These are phyloP conservation scores for Dipteronia dyeriana DNA, from an alignment of 345 rosid genomes.

Conservation along the genomic window DNA sequence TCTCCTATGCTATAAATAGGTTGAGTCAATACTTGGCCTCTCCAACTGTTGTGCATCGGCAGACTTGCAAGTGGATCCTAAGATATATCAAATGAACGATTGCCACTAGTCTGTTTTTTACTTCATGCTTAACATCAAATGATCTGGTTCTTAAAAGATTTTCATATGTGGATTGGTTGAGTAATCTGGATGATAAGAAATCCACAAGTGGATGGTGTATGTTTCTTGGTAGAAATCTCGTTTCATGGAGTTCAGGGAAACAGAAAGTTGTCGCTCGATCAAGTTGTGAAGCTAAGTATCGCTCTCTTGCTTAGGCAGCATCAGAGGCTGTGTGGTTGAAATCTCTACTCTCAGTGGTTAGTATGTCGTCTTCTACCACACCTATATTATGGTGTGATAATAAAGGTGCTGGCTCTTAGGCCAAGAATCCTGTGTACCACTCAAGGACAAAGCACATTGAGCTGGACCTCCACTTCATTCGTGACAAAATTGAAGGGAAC, in stretches of 20 bases:
- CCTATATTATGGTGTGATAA: neutral
- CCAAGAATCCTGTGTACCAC: neutral
- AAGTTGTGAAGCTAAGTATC: neutral
- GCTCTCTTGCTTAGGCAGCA: neutral
- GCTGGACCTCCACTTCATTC: neutral
- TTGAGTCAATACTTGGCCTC: neutral
- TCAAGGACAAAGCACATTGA: neutral
- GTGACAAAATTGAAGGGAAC: neutral
- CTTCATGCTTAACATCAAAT: too few species aligned
- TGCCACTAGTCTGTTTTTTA: neutral
- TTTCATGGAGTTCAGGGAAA: neutral
- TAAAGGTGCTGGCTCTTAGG: neutral
- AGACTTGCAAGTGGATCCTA: neutral
- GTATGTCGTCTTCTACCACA: too few species aligned
- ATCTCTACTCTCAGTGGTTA: too few species aligned
- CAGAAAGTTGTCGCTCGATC: neutral
- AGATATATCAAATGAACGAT: neutral
- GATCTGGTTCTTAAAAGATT: too few species aligned
- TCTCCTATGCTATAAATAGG: neutral
- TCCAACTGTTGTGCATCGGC: neutral
- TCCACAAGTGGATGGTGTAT: neutral
- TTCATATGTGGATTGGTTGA: neutral
- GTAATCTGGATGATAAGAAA: neutral
- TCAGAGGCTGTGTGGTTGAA: neutral
- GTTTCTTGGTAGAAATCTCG: neutral